A percentile compares a stretch with the other conserved stretches of the same genome.
Evolutionary conservation across 2,329 filamentous ascomycete genomes (phyloP).

Genomic region (Pseudocercospora fuligena): DNA sequence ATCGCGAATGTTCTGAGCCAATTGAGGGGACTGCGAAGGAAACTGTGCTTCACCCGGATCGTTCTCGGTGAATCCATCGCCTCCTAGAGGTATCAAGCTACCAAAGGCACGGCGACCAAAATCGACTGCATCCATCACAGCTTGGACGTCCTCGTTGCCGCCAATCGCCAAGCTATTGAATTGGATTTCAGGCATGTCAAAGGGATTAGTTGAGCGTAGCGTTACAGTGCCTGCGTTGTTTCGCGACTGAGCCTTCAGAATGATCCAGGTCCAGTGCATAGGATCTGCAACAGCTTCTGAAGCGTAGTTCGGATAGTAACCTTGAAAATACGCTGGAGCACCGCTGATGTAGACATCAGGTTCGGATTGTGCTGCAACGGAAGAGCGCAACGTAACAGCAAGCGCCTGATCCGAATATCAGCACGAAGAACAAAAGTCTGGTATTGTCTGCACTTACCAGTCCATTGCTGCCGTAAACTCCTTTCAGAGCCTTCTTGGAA

Average conservation of each 20-base stretch:
- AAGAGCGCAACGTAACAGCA: constrained; percentile 49
- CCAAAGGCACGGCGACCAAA: constrained; percentile 50
- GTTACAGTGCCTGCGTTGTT: constrained; percentile 66
- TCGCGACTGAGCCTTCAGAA: constrained; percentile 66
- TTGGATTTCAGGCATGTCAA: constrained; percentile 65
- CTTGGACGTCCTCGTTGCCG: constrained; percentile 50
- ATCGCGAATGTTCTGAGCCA: constrained; percentile 36
- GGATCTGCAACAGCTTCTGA: constrained; percentile 50
- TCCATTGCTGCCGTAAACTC: constrained; percentile 56
- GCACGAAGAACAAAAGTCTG: too few relatives aligned
- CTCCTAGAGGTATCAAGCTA: constrained; percentile 48
- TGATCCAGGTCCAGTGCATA: constrained; percentile 55
- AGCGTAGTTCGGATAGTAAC: constrained; percentile 62
- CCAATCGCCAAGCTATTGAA: constrained; percentile 65
- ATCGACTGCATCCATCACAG: constrained; percentile 61
- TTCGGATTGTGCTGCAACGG: constrained; percentile 45
- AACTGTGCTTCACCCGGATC: constrained; percentile 44
- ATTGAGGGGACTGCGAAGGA: not conserved
- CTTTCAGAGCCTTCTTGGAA: constrained; percentile 35
- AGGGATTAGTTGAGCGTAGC: constrained; percentile 65
- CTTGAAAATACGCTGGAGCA: constrained; percentile 59
- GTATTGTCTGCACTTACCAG: constrained; percentile 36
- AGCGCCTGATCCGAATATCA: constrained; percentile 42
- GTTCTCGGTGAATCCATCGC: constrained; percentile 47
- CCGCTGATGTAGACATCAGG: constrained; percentile 62